Percentiles rank a stretch among this genome's conserved stretches.
These are phyloP conservation scores for Globisporangium uncinulatum DNA, from an alignment of 352 stramenopile species.

Conservation along the genomic window DNA sequence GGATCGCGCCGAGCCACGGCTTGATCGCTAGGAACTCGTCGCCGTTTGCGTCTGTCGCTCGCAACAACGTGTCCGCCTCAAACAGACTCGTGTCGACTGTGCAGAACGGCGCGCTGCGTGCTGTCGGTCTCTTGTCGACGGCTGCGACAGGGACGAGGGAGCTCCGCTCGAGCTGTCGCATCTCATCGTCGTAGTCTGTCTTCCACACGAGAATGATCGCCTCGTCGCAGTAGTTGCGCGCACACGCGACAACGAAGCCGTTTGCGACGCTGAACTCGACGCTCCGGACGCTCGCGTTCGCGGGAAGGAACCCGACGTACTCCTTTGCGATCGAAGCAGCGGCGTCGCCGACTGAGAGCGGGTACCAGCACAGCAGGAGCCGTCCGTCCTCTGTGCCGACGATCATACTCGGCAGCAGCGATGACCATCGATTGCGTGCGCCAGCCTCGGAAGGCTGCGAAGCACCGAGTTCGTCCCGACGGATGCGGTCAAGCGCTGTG, in stretches of 20 bases:
- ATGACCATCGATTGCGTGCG: slow-evolving; percentile 27
- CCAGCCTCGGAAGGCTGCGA: background rate
- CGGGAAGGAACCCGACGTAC: slow-evolving; percentile 44
- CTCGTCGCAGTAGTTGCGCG: slow-evolving; percentile 24
- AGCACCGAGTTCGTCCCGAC: slow-evolving; percentile 15
- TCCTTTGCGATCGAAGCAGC: slow-evolving; percentile 43
- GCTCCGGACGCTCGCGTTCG: slow-evolving; percentile 30
- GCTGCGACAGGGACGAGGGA: background rate
- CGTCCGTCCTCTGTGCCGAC: slow-evolving; percentile 43
- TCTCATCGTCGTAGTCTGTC: slow-evolving; percentile 70
- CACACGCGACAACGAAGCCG: slow-evolving; percentile 45
- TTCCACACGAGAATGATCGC: slow-evolving; percentile 58
- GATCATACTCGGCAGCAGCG: slow-evolving; percentile 36
- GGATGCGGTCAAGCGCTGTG: slow-evolving; percentile 34
- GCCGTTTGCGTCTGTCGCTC: slow-evolving; percentile 15
- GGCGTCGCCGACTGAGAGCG: slow-evolving; percentile 33
- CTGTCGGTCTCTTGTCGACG: background rate
- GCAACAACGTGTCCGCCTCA: slow-evolving; percentile 2
- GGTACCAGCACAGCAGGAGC: slow-evolving; percentile 68
- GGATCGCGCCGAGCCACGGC: slow-evolving; percentile 56
- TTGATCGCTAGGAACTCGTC: slow-evolving; percentile 65
- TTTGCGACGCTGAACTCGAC: slow-evolving; percentile 53
- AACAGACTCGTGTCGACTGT: slow-evolving; percentile 10
- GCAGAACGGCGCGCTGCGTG: background rate
- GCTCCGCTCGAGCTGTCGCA: slow-evolving; percentile 29